phyloP scores from a whole-genome alignment of 1,284 basidiomycete genomes.

The Schizophyllum amplum region DNA sequence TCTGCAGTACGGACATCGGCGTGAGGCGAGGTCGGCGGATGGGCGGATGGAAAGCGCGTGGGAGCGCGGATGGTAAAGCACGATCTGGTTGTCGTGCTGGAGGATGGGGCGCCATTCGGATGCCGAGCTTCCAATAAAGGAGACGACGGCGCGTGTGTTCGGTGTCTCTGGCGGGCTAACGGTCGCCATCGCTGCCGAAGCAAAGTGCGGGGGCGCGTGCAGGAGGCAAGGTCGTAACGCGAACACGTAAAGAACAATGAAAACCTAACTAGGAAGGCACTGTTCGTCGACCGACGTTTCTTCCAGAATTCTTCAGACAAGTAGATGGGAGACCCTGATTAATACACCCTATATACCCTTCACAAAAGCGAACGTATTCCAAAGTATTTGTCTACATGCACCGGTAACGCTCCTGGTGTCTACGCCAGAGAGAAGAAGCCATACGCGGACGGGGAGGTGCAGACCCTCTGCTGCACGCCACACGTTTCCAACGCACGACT shows the following conservation, averaged over 20 bases:
- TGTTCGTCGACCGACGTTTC: not conserved
- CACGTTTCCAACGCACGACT: too few relatives aligned
- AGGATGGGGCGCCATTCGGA: constrained; percentile 63
- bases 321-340: too few relatives aligned
- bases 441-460: too few relatives aligned
- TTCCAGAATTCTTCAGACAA: too few relatives aligned
- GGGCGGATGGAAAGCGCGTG: constrained; percentile 71
- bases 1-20: constrained; percentile 65
- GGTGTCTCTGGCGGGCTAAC: not conserved
- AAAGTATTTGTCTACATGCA: not conserved
- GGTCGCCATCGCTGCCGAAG: not conserved
- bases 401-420: not conserved
- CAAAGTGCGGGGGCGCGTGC: not conserved
- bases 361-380: not conserved
- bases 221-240: not conserved
- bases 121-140: constrained; percentile 5
- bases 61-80: constrained; percentile 81
- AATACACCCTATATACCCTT: not conserved
- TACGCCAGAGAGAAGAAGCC: not conserved
- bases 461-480: too few relatives aligned
- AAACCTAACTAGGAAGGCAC: not conserved
- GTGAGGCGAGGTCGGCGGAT: constrained; percentile 20
- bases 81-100: constrained; percentile 77
- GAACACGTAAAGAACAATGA: not conserved
- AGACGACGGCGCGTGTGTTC: not conserved